Evolutionary conservation across 106 monocot genomes (phyloP).

Genomic region (Gastrodia elata): DNA sequence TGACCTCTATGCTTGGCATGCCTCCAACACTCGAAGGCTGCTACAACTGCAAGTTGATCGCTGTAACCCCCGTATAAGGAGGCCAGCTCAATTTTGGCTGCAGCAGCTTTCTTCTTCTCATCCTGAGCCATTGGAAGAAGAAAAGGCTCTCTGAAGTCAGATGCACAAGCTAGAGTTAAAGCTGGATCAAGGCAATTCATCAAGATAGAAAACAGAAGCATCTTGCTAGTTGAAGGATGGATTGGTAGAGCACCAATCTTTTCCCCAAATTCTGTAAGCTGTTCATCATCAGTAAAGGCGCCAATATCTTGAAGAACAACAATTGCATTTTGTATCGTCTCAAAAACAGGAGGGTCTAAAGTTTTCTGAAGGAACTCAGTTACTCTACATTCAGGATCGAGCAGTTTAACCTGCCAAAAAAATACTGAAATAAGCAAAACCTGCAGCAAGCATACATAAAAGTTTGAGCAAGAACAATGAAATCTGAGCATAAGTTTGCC

Average conservation of each 20-base stretch:
- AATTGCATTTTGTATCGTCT: conserved; percentile 72
- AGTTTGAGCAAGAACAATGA: neutral
- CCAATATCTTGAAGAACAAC: conserved; percentile 82
- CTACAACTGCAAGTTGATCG: conserved; percentile 83
- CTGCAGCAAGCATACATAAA: neutral
- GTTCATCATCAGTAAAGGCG: conserved; percentile 74
- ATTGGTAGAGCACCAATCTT: conserved; percentile 82
- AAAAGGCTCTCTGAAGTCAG: conserved; percentile 83
- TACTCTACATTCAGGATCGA: conserved; percentile 63
- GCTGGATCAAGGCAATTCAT: conserved; percentile 98
- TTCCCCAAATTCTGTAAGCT: conserved; percentile 80
- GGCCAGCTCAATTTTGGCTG: conserved; percentile 69
- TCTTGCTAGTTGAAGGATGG: conserved; percentile 90
- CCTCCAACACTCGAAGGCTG: conserved; percentile 88
- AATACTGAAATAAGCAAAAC: conserved; percentile 10
- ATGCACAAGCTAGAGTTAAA: conserved; percentile 79
- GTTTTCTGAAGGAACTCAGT: conserved; percentile 78
- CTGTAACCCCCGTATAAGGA: conserved; percentile 89
- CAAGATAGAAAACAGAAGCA: conserved; percentile 92
- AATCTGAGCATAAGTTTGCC: conserved; percentile 21
- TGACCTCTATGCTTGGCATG: conserved; percentile 56
- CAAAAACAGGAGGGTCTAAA: conserved; percentile 76
- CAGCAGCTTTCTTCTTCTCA: conserved; percentile 65
- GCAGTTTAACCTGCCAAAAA: conserved; percentile 72
- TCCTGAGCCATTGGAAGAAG: conserved; percentile 69